Base-by-base conservation (phyloP, 176 grass and related monocot species). In the Hsuehochloa calcarea region DNA sequence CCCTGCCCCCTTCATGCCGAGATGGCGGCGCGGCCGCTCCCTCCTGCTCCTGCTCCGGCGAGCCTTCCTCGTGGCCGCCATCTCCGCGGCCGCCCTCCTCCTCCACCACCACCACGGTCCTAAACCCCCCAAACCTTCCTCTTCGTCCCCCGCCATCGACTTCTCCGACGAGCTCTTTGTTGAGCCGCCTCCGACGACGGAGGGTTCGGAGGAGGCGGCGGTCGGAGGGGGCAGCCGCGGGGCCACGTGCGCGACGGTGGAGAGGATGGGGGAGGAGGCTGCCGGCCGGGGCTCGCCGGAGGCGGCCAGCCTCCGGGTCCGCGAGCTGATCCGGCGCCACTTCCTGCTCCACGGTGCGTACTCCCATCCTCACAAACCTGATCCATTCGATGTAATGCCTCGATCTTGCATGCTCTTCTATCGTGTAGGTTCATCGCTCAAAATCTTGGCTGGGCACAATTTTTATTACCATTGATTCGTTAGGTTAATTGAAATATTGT, bases 241-340 rank as follows among this genome's bases (percentile, higher is more conserved):
- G 27, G 51, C 50, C 22, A 41, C 77, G 27, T 98, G 96, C 70
- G 93, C 89, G 7, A 93, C 89, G 31, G 96, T 98, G 91, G 96
- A 98, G 89, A 83, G 54, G 83, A 98, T 95, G 91, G 96, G 96
- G 31, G 79, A 90, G 74, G 88, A 87, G 34, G 87, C 92, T 45
- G 70, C 50, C 4, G 87, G 80, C 51, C 47, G 23, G 34, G 83
- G 65, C 11, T 89, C 70, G 7, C 65, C 87, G 22, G 91, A 87
- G 85, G 87, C 50, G 63, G 85, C 87, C 85, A 95, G 87, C 89
- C 82, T 98, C 58, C 81, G 83, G 60, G 85, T 93, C 55, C 90
- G 93, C 51, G 87, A 93, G 63, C 39, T 93, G 39, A 93, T 98
- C 68, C 80, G 75, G 37, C 87, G 76, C 52, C 96, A 95, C 88